Percentiles rank a stretch among this genome's conserved stretches.
Conservation (phyloP, 2,329 filamentous ascomycete species). For the Tolypocladium ovalisporum region DNA sequence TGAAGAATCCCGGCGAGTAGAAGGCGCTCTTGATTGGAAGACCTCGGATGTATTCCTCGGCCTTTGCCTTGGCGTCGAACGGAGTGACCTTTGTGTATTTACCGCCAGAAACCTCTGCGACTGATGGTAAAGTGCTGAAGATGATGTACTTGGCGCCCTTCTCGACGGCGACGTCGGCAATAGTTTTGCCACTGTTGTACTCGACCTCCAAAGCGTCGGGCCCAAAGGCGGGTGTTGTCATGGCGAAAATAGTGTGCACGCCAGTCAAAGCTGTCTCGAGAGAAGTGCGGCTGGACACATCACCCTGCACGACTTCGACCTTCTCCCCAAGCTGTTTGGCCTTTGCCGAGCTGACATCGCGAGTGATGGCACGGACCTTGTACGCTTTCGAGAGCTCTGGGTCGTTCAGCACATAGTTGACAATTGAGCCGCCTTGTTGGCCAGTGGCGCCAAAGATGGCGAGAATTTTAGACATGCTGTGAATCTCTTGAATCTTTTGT, state of each 20-base stretch:
- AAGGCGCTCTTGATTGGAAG: conserved; percentile 33
- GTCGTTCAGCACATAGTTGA: conserved; percentile 32
- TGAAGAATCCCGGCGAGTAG: conserved; percentile 28
- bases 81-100: conserved; percentile 20
- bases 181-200: conserved; percentile 24
- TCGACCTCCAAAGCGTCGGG: conserved; percentile 18
- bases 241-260: conserved; percentile 35
- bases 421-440: conserved; percentile 37
- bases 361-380: conserved; percentile 37
- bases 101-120: conserved; percentile 22
- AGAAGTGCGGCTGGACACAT: conserved; percentile 25
- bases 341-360: conserved; percentile 26
- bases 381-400: conserved; percentile 31
- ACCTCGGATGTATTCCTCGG: conserved; percentile 38
- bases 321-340: conserved; percentile 17
- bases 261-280: conserved; percentile 28
- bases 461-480: conserved; percentile 22
- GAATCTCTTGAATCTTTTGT: neutral
- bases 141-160: conserved; percentile 25
- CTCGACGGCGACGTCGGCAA: conserved; percentile 27
- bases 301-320: conserved; percentile 26
- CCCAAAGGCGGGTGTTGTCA: conserved; percentile 32
- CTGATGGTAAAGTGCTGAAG: conserved; percentile 26
- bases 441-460: conserved; percentile 41
- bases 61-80: conserved; percentile 42